phyloP scores from a whole-genome alignment of 169 alveolate species.

The Toxoplasma gondii region DNA sequence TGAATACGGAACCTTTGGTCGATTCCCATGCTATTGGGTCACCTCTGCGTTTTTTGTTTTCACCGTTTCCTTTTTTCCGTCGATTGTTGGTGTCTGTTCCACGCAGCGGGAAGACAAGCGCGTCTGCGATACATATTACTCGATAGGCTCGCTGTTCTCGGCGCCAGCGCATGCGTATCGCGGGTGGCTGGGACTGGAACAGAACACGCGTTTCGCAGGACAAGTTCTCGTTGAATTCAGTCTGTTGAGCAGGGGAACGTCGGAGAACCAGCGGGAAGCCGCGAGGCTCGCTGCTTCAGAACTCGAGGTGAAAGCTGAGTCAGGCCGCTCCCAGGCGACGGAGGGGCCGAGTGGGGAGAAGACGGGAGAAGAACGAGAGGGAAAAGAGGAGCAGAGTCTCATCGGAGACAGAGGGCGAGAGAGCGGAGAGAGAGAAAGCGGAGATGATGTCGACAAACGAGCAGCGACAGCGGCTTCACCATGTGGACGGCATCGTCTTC shows the following conservation, averaged over 20 bases:
- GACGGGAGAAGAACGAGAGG: not conserved
- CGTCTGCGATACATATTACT: slow-evolving; percentile 32
- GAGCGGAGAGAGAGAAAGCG: not conserved
- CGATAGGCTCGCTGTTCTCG: not conserved
- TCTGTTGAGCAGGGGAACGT: not conserved
- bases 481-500: too few species aligned
- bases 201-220: not conserved
- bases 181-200: slow-evolving; percentile 38
- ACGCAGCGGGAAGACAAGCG: slow-evolving; percentile 41
- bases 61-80: too few species aligned
- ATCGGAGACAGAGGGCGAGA: not conserved
- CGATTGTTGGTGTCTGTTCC: too few species aligned
- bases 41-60: too few species aligned
- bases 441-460: not conserved
- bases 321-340: not conserved
- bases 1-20: too few species aligned
- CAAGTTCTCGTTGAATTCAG: not conserved
- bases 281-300: not conserved
- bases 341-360: not conserved
- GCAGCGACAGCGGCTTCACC: not conserved
- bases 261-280: not conserved
- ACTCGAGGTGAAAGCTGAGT: not conserved
- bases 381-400: not conserved
- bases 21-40: too few species aligned
- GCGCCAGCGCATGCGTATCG: slow-evolving; percentile 23